Evolutionary conservation across 495 filamentous ascomycete species (phyloP), one percentile per base, ranked within the genome.

Genomic region (Penicillium simplicissimum): DNA sequence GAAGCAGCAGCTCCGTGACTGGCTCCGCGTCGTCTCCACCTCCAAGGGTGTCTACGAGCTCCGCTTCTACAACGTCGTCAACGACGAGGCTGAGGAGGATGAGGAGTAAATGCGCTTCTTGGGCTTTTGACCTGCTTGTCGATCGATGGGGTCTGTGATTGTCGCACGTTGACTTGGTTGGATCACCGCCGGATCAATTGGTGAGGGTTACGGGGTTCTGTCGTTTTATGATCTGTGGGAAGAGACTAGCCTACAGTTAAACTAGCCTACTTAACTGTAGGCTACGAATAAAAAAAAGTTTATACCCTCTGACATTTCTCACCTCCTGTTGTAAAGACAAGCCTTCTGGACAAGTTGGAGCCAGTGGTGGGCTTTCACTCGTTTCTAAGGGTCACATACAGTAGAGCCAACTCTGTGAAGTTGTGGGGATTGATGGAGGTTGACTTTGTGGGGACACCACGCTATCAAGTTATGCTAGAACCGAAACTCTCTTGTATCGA

Each of bases 41-140:
- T 90, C 89, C 78, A 92, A 91, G 85, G 94, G 94, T 71, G 92
- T 96, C 65, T 98, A 98, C 83, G 93, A 97, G 85, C 90, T 98
- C 78, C 90, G 94, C 80, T 98, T 98, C 93, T 98, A 95, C 93
- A 98, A 98, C 85, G 93, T 98, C 78, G 94, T 96, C 72, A 93
- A 95, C 80, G 96, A 98, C 76, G 93, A 90, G 71, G 92, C 81
- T 62, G 95, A 98, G 66, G 95, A 98, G 67, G 95, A 98, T 77
- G 95, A 98, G 67, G 96, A 98, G 74, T 98, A 96, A 85, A 85
- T 65, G 42, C 53, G 53, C 58, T 52, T 43, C 36, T 52, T 47
- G n/a, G 47, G 45, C 52, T 48, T 57, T 52, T 64, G 61, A 56
- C 59, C 47, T 38, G 23, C 52, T 53, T 60, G 61, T 69, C 67